Percentiles rank a stretch among this genome's conserved stretches.
Evolutionary conservation across 805 yeast genomes (phyloP).

Genomic region (Schwanniomyces pseudopolymorphus): DNA sequence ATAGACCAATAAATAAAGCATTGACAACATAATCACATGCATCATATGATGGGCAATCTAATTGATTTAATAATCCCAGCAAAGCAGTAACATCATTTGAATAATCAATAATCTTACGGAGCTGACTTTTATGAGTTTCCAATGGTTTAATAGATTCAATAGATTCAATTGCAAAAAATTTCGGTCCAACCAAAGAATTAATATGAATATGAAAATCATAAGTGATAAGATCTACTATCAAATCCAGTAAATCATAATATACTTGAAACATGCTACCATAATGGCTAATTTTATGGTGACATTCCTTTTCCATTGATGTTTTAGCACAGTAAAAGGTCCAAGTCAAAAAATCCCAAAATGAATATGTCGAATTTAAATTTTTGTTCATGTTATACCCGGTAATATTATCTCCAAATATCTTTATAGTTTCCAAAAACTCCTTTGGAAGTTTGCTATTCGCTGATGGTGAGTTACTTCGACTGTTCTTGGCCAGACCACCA

Average conservation of each 20-base stretch:
- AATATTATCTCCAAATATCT: constrained; percentile 32
- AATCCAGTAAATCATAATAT: constrained; percentile 16
- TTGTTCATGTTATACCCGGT: constrained; percentile 24
- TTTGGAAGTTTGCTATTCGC: background rate
- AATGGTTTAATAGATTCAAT: background rate
- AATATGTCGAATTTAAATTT: constrained; percentile 14
- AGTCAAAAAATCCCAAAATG: constrained; percentile 29
- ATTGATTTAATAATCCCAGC: constrained; percentile 18
- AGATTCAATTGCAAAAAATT: background rate
- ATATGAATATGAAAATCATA: constrained; percentile 11
- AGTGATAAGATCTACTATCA: constrained; percentile 20
- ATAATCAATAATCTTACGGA: background rate
- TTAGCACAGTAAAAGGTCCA: constrained; percentile 41
- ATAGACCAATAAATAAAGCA: constrained; percentile 27
- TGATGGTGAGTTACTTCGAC: background rate
- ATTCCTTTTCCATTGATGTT: constrained; percentile 8
- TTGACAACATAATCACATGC: constrained; percentile 33
- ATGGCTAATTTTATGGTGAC: background rate
- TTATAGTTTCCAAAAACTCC: constrained; percentile 9
- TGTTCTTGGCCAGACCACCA: background rate
- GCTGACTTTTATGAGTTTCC: background rate
- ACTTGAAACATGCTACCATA: constrained; percentile 24
- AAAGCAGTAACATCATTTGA: constrained; percentile 7
- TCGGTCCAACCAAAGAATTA: background rate
- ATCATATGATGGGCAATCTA: constrained; percentile 17